Base-by-base conservation (phyloP, 2,329 filamentous ascomycete genomes). In the Trichoderma sp. region DNA sequence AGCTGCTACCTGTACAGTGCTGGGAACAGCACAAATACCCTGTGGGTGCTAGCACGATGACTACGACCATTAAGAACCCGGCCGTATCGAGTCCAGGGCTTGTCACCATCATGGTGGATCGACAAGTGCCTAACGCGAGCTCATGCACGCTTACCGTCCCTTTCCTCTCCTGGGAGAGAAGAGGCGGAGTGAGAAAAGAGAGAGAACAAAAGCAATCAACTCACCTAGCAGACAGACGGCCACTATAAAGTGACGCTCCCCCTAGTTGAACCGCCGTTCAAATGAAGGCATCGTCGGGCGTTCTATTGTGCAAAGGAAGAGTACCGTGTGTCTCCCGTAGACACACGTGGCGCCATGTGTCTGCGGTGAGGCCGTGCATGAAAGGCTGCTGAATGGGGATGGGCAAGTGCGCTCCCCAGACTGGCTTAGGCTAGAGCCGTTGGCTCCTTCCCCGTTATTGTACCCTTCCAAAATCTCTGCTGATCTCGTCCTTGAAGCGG, bases 401-500 rank as follows among this genome's bases (percentile, higher is more conserved):
- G 66, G 32, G 59, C 68, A 65, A 64, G 50, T 47, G 50, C 58
- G 61, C 61, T 70, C 61, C 67, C 68, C 68, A 66, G 59, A 71
- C 36, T 30, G 62, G 68, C 53, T 59, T 71, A 71, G 68, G 59
- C 62, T 55, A 28, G 15, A 66, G 53, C 61, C 50, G 70, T 63
- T 68, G 71, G 58, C 34, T 59, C 65, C 58, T 72, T 65, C 65
- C 71, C 71, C 65, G 65, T 72, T 61, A 36, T 59, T 61, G 65
- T 43, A 62, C 23, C 65, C 55, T 66, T 68, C 47, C 64, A 39
- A 28, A 72, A 72, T 72, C 65, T 69, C 57, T 71, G 70, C 71
- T 68, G 66, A 72, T 72, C 71, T 68, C 65, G 66, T 68, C 65
- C 50, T 47, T 28, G 65, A 64, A 59, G 71, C 65, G 71, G 71